Conservation (phyloP, 2,329 filamentous ascomycete species). For the Pseudocercospora musae region DNA sequence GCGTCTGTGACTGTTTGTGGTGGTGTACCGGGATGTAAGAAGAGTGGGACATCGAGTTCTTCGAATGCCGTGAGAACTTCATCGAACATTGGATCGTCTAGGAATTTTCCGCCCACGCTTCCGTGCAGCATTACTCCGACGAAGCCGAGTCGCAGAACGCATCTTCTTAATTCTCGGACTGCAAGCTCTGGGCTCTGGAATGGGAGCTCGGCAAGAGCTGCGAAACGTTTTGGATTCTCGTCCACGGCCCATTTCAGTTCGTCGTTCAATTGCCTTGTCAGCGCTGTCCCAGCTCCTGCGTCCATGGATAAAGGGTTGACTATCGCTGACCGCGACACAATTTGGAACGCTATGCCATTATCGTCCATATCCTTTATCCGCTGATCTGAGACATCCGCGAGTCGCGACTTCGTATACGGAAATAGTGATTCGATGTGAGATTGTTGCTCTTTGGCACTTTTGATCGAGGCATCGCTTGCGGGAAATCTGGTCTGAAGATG, state of each 20-base stretch:
- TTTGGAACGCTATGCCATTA: not conserved
- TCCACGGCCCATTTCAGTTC: not conserved
- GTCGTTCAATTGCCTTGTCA: not conserved
- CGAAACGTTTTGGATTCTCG: not conserved
- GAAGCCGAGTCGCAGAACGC: not conserved
- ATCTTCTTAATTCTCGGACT: not conserved
- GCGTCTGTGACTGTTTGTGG: not conserved
- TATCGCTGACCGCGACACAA: not conserved
- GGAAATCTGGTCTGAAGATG: slow-evolving; percentile 1
- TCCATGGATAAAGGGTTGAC: not conserved
- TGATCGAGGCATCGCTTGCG: not conserved
- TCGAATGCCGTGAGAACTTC: not conserved
- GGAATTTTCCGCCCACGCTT: not conserved
- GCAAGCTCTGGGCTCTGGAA: not conserved
- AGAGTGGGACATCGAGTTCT: slow-evolving; percentile 4
- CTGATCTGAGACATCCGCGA: not conserved
- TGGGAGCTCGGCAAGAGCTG: not conserved
- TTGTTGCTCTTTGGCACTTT: not conserved
- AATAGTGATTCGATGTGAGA: not conserved
- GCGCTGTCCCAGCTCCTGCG: not conserved
- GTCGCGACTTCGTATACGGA: not conserved
- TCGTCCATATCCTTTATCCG: slow-evolving; percentile 2
- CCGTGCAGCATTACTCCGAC: slow-evolving; percentile 1
- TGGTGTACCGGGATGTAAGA: slow-evolving; percentile 1
- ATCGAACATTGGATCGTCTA: slow-evolving; percentile 1